Percentiles rank a stretch among this genome's conserved stretches.
Conservation (phyloP, 2,329 filamentous ascomycete genomes). For the Dactylellina sp. region DNA sequence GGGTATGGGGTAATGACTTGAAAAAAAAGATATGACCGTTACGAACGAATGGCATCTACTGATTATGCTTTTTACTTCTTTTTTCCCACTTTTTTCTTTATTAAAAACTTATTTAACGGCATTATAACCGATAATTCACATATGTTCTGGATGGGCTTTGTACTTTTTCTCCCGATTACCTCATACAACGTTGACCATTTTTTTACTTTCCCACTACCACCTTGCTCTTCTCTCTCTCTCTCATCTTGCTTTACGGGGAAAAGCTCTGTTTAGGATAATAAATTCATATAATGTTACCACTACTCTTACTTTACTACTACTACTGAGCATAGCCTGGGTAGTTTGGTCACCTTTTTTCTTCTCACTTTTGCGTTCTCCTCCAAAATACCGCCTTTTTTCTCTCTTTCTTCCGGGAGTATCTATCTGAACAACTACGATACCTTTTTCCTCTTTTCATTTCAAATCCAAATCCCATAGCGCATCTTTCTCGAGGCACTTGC, state of each 20-base stretch:
- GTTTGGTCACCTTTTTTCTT: background rate
- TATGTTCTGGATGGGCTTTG: background rate
- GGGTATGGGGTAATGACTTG: constrained; percentile 12
- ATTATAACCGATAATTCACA: constrained; percentile 17
- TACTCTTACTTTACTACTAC: background rate
- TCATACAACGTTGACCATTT: background rate
- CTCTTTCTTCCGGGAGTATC: background rate
- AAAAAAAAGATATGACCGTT: constrained; percentile 37
- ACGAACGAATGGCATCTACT: constrained; percentile 39
- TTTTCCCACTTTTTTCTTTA: background rate
- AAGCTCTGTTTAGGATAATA: background rate
- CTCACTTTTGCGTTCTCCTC: background rate
- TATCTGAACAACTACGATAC: too few species aligned
- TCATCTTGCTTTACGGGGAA: background rate
- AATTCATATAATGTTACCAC: constrained; percentile 11
- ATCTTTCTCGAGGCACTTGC: background rate
- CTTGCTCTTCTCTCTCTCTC: background rate
- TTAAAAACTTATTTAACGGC: background rate
- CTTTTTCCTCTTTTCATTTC: background rate
- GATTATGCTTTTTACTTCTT: constrained; percentile 14
- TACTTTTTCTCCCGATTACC: constrained; percentile 1
- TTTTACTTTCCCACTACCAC: too few species aligned
- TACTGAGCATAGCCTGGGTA: constrained; percentile 15
- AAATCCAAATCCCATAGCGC: background rate
- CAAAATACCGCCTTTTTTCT: background rate